These are phyloP conservation scores for Lodderomyces oxycetoniae DNA, from an alignment of 1,139 yeast species.

Conservation along the genomic window DNA sequence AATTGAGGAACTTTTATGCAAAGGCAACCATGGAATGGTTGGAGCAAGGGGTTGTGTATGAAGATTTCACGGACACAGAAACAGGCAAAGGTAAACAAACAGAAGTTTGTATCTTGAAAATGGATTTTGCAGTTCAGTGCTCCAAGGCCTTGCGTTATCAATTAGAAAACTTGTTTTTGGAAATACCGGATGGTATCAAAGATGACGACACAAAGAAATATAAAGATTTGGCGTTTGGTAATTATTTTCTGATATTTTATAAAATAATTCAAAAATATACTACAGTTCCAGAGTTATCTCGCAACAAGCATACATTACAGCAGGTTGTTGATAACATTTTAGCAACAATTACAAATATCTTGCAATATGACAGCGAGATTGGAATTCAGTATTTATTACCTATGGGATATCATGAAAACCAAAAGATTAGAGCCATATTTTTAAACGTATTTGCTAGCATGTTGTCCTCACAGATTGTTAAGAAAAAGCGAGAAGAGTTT, in stretches of 20 bases:
- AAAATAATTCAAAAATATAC: conserved; percentile 65
- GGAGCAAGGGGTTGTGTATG: conserved; percentile 47
- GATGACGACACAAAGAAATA: conserved; percentile 55
- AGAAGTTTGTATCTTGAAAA: conserved; percentile 51
- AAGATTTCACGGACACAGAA: conserved; percentile 14
- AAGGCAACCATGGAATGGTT: conserved; percentile 64
- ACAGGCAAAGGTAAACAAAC: conserved; percentile 16
- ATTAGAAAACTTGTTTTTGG: conserved; percentile 53
- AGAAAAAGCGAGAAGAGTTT: conserved; percentile 22
- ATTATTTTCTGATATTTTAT: conserved; percentile 66
- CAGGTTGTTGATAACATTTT: conserved; percentile 63
- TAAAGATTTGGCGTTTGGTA: conserved; percentile 63
- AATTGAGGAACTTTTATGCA: conserved; percentile 57
- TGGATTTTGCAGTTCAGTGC: conserved; percentile 65
- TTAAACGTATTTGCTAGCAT: conserved; percentile 70
- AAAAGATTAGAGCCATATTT: conserved; percentile 63
- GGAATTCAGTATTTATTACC: conserved; percentile 77
- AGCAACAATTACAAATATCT: conserved; percentile 59
- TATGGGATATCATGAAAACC: conserved; percentile 69
- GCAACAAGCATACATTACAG: conserved; percentile 50
- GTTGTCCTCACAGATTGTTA: conserved; percentile 41
- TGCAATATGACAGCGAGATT: conserved; percentile 70
- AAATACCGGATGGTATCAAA: conserved; percentile 56
- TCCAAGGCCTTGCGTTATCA: conserved; percentile 54
- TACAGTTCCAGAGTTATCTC: conserved; percentile 19